These are phyloP conservation scores for Penicillium taxi DNA, from an alignment of 495 filamentous ascomycete species.

Conservation along the genomic window DNA sequence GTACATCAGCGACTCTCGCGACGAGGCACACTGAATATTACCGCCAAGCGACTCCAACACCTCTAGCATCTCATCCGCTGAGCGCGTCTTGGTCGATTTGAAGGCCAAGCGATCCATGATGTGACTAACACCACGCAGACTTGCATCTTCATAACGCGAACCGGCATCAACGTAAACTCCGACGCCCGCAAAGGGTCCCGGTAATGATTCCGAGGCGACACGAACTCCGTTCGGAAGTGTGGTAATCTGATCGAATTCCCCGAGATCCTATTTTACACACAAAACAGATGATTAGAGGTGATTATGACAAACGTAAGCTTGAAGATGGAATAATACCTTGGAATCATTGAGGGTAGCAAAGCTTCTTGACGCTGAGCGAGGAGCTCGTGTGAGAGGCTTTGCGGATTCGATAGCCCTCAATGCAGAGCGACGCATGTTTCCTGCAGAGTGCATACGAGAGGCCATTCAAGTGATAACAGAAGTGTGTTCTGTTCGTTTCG, in stretches of 20 bases:
- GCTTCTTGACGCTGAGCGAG: slow-evolving; percentile 35
- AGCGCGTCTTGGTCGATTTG: slow-evolving; percentile 73
- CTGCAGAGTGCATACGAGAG: slow-evolving; percentile 4
- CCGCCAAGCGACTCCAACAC: slow-evolving; percentile 78
- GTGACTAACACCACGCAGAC: slow-evolving; percentile 83
- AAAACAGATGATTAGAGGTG: slow-evolving; percentile 7
- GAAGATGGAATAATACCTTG: slow-evolving; percentile 25
- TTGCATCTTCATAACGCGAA: slow-evolving; percentile 85
- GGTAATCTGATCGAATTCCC: slow-evolving; percentile 80
- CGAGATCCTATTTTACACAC: slow-evolving; percentile 59
- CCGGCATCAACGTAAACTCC: slow-evolving; percentile 97
- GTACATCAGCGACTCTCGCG: slow-evolving; percentile 96
- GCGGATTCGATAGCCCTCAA: slow-evolving; percentile 39
- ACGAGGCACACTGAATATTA: slow-evolving; percentile 93
- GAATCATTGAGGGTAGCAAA: slow-evolving; percentile 35
- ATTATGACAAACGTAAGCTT: background rate
- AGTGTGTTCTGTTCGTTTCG: slow-evolving; percentile 6
- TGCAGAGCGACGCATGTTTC: slow-evolving; percentile 40
- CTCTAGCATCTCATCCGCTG: slow-evolving; percentile 80
- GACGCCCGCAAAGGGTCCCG: slow-evolving; percentile 89
- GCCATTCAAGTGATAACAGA: slow-evolving; percentile 1
- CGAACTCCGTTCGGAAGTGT: slow-evolving; percentile 88
- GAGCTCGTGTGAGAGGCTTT: slow-evolving; percentile 32
- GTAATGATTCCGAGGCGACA: slow-evolving; percentile 90
- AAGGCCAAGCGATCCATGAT: slow-evolving; percentile 95